Evolutionary conservation across 306 rosid species (phyloP).

Genomic region (barrel medic (Medicago truncatula)): DNA sequence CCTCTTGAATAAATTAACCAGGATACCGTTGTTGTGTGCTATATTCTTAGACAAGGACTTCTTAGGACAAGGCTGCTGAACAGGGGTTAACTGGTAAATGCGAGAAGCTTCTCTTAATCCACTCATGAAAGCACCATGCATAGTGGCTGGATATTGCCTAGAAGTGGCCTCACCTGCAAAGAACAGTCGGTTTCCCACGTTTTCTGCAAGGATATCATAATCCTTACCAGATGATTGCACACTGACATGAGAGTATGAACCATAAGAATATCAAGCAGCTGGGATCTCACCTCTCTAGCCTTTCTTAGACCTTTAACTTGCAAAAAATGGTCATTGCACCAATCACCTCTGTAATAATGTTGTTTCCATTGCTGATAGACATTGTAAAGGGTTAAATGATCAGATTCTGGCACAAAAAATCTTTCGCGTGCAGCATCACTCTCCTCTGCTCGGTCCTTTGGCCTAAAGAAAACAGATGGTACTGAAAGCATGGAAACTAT

Average conservation of each 20-base stretch:
- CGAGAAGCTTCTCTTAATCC: conserved; percentile 93
- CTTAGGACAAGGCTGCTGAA: conserved; percentile 50
- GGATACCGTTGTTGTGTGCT: conserved; percentile 53
- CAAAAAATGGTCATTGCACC: too few species aligned
- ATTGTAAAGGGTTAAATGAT: too few species aligned
- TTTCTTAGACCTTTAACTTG: too few species aligned
- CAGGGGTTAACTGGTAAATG: conserved; percentile 56
- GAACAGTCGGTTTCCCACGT: conserved; percentile 74
- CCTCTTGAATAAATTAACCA: conserved; percentile 66
- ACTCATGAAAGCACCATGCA: conserved; percentile 95
- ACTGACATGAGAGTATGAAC: conserved; percentile 92
- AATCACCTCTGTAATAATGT: too few species aligned
- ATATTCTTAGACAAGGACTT: conserved; percentile 53
- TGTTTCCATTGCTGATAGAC: too few species aligned
- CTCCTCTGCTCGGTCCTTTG: too few species aligned
- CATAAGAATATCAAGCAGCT: too few species aligned
- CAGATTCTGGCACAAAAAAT: too few species aligned
- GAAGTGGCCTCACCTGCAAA: conserved; percentile 97
- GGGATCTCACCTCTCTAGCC: too few species aligned
- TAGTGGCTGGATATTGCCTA: conserved; percentile 93
- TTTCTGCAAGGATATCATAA: conserved; percentile 89
- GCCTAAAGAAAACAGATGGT: too few species aligned
- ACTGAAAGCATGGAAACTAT: too few species aligned
- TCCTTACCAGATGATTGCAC: conserved; percentile 84
- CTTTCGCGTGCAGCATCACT: too few species aligned